Percentiles rank a stretch among this genome's conserved stretches.
Evolutionary conservation across 257 asterid genomes (phyloP).

Genomic region (Nicotiana paniculata): DNA sequence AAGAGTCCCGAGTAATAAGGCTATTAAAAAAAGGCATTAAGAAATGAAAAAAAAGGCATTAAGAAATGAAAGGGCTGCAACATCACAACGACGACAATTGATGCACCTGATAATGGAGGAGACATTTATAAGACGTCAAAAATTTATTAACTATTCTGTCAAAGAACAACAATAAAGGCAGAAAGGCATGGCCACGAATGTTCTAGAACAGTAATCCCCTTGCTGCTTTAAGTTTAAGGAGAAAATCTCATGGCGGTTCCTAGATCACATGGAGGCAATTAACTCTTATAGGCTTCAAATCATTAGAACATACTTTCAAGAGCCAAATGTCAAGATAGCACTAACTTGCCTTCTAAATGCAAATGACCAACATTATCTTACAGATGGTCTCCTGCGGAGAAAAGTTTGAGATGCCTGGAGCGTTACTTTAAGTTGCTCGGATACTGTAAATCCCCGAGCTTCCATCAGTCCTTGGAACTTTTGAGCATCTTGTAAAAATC

Average conservation of each 20-base stretch:
- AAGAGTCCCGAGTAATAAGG: neutral
- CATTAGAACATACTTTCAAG: neutral
- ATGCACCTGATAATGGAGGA: neutral
- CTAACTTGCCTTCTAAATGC: conserved; percentile 5
- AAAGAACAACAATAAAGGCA: neutral
- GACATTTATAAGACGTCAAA: neutral
- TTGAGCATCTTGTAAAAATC: conserved; percentile 53
- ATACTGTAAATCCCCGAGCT: conserved; percentile 37
- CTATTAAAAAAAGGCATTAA: neutral
- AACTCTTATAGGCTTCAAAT: neutral
- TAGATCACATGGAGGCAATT: neutral
- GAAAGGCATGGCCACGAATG: neutral
- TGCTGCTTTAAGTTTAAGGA: conserved; percentile 6
- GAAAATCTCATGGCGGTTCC: neutral
- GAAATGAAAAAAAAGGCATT: neutral
- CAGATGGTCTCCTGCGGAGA: conserved; percentile 7
- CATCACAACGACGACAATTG: neutral
- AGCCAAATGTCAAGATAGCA: neutral
- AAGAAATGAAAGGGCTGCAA: neutral
- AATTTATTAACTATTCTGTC: neutral
- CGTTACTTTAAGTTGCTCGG: conserved; percentile 8
- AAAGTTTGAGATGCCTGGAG: conserved; percentile 11
- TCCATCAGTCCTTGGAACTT: conserved; percentile 49
- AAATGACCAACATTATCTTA: conserved; percentile 11
- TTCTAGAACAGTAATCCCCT: conserved; percentile 3